Evolutionary conservation across 805 yeast species (phyloP).

Genomic region (Zygotorulaspora danielsina): DNA sequence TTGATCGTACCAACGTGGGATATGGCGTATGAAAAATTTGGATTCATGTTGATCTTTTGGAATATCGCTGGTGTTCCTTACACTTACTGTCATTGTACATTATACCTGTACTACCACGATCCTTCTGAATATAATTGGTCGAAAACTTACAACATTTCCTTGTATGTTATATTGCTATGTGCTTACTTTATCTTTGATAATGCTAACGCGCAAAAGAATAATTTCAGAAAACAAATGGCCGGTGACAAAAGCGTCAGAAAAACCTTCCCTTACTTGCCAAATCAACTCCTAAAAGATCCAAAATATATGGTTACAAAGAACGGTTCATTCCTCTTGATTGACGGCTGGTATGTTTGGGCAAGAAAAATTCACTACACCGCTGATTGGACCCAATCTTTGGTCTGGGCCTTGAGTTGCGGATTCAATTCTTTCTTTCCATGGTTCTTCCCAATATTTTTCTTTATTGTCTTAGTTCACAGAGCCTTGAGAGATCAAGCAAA

Average conservation of each 20-base stretch:
- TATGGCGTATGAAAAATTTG: conserved; percentile 98
- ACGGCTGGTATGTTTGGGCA: conserved; percentile 93
- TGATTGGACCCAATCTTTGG: conserved; percentile 78
- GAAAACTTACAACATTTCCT: conserved; percentile 49
- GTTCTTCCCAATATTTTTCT: conserved; percentile 92
- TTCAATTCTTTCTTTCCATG: conserved; percentile 85
- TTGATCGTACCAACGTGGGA: conserved; percentile 98
- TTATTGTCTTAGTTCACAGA: conserved; percentile 82
- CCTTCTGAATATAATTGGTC: conserved; percentile 82
- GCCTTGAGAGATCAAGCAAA: conserved; percentile 82
- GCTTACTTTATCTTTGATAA: conserved; percentile 95
- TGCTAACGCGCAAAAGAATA: conserved; percentile 89
- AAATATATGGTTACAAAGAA: conserved; percentile 76
- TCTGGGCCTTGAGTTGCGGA: conserved; percentile 94
- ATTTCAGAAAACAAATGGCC: conserved; percentile 76
- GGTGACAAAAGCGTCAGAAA: conserved; percentile 77
- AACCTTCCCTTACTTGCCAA: conserved; percentile 90
- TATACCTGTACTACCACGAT: conserved; percentile 75
- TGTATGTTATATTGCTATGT: conserved; percentile 52
- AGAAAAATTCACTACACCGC: conserved; percentile 95
- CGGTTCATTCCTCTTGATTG: conserved; percentile 80
- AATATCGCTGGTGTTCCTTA: conserved; percentile 98
- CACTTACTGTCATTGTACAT: conserved; percentile 92
- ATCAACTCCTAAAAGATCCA: conserved; percentile 78
- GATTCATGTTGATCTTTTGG: conserved; percentile 99